Evolutionary conservation across 2,329 filamentous ascomycete genomes (phyloP), one percentile per base, ranked within the genome.

Genomic region (Golovinomyces cichoracearum): DNA sequence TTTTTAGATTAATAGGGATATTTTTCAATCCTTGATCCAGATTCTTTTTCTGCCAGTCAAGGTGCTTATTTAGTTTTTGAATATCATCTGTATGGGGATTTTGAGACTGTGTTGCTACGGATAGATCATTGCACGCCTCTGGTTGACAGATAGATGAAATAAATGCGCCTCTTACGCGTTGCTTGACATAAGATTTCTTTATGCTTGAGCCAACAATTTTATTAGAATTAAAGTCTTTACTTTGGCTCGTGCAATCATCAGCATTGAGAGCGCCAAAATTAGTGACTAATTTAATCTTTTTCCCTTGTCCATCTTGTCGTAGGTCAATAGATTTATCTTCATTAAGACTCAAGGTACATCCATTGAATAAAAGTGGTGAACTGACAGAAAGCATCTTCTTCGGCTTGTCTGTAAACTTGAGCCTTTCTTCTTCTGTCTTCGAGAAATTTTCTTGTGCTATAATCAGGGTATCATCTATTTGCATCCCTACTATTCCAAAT

Each of bases 121-220:
- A 52, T 19, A 52, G 35, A 25, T 50, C 27, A 27, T 47, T 50
- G 25, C 37, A 29, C n/a, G 45, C 27, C 21, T 51, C 44, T 23
- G 35, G 35, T 19, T 38, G 35, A 19, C n/a, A 38, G 6, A 7
- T 7, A 7, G 35, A 22, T 5, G 40, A 38, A 12, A 47, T 47
- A 25, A 37, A 47, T 12, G 45, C 45, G 5, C 45, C 45, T 21
- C 45, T 1, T 21, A 5, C 45, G 21, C 19, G n/a, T 48, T 48
- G 45, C 22, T 25, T 25, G 10, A 48, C 22, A 37, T 35, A 38
- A 31, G 37, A 5, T 17, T 48, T 10, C 29, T 48, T 48, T 13
- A 29, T 13, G 27, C 6, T 6, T 29, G 27, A 29, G 27, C 13
- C 27, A 29, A 29, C 13, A 29, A 29, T 29, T 13, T 6, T 6